Base-by-base conservation (phyloP, 2,329 filamentous ascomycete genomes). In the Blumeriella jaapii region DNA sequence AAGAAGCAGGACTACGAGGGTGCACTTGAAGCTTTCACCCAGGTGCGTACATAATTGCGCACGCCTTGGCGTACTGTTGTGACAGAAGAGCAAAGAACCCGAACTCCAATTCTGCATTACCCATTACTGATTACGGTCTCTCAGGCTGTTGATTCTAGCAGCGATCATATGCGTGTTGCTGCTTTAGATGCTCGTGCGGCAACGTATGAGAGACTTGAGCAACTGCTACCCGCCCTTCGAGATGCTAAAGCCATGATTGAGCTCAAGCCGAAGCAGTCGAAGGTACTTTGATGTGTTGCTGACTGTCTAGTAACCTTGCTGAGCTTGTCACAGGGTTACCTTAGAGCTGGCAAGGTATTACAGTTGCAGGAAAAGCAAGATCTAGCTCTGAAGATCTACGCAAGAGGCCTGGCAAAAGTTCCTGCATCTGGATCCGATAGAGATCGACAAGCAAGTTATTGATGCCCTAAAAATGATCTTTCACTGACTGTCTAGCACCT, bases 191-290 rank as follows among this genome's bases (percentile, higher is more conserved):
- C 51, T 46, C 48, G 55, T 31, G 53, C 54, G 13, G 55, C 54
- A n/a, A 45, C 53, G 19, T 52, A 51, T 35, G 54, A 57, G 40
- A 57, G 56, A 36, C 34, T 56, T 14, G 37, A 46, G 11, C 29
- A 51, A 16, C 34, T 53, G 2, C 42, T 50, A 19, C 34, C 32
- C 6, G 55, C 55, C 30, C 45, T 56, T 17, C 38, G 41, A 28
- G 55, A 58, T 49, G 48, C 52, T 2, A 55, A 50, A 24, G 23
- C 40, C 18, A 57, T 58, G 50, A 51, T 58, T 12, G 50, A 56
- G 20, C 27, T 47, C 24, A 50, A 49, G 34, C 51, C 52, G 28
- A 46, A 48, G 19, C 30, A 41, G 24, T 49, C 55, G 11, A 56
- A 54, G 39, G 55, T 52, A 36, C 30, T n/a, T n/a, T n/a, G n/a